Evolutionary conservation across 2,329 filamentous ascomycete species (phyloP).

Genomic region (Neodidymelliopsis sp.): DNA sequence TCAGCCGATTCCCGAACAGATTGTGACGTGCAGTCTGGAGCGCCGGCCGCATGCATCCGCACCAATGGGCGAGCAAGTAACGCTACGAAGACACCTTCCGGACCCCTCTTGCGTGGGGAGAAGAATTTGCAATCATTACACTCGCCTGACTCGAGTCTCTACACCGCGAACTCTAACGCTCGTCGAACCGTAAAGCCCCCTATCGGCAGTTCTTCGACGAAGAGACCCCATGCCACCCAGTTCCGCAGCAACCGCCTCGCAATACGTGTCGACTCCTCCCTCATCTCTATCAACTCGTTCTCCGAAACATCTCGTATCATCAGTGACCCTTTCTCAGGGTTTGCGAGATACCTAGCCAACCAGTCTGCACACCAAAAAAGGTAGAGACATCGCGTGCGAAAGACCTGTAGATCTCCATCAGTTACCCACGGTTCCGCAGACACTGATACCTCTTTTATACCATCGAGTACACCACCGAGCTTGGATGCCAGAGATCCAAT

Average conservation of each 20-base stretch:
- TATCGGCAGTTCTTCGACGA: conserved; percentile 20
- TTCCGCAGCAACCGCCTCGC: conserved; percentile 18
- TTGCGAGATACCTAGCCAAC: conserved; percentile 15
- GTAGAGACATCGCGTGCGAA: conserved; percentile 16
- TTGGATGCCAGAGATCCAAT: conserved; percentile 10
- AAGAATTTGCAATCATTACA: not conserved
- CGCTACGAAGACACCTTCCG: not conserved
- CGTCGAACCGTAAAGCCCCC: conserved; percentile 4
- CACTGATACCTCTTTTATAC: conserved; percentile 10
- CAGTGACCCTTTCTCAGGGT: conserved; percentile 1
- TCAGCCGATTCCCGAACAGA: not conserved
- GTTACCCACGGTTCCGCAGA: conserved; percentile 8
- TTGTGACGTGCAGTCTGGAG: not conserved
- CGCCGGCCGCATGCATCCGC: not conserved
- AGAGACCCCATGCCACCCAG: conserved; percentile 24
- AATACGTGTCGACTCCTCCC: not conserved
- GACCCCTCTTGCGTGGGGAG: not conserved
- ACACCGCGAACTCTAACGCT: not conserved
- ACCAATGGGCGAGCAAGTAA: not conserved
- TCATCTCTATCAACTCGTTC: not conserved
- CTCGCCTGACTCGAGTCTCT: conserved; percentile 2
- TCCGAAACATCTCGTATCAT: conserved; percentile 2
- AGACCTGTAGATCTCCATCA: conserved; percentile 14
- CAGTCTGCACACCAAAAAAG: conserved; percentile 26
- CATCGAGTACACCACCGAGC: conserved; percentile 13